These are phyloP conservation scores for Solanum appendiculatum DNA, from an alignment of 257 asterid genomes.

Conservation along the genomic window DNA sequence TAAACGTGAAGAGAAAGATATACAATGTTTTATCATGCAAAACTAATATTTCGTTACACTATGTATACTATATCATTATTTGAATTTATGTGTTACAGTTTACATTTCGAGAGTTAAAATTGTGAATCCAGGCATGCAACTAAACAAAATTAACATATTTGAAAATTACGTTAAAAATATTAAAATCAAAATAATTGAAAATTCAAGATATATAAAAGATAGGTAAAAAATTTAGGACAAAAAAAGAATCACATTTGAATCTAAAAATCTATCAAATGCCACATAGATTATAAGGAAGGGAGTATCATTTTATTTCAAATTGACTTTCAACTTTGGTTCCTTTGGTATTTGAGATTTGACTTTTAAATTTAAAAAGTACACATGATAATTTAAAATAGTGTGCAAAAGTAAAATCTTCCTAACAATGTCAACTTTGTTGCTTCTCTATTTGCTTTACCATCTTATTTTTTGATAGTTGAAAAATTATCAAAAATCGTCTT, in stretches of 20 bases:
- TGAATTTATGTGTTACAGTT: background rate
- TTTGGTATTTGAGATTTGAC: no score
- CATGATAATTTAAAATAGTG: background rate
- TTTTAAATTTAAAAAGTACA: background rate
- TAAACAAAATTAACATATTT: background rate
- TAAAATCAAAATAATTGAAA: no score
- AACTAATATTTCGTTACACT: background rate
- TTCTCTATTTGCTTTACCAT: no score
- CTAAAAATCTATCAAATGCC: no score
- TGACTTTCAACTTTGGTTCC: background rate
- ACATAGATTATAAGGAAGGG: no score
- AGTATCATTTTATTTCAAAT: background rate
- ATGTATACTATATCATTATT: background rate
- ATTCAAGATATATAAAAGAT: no score
- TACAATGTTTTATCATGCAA: background rate
- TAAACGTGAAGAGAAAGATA: constrained; percentile 1
- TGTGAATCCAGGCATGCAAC: background rate
- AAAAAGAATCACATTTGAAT: no score
- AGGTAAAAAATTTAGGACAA: no score
- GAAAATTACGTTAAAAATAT: no score
- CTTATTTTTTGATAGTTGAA: no score
- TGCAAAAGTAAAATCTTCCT: background rate
- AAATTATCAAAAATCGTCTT: no score
- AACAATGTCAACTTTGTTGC: no score
- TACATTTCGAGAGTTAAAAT: background rate